Percentiles rank a stretch among this genome's conserved stretches.
phyloP scores from a whole-genome alignment of 164 flowering plant genomes.

The Malania oleifera region DNA sequence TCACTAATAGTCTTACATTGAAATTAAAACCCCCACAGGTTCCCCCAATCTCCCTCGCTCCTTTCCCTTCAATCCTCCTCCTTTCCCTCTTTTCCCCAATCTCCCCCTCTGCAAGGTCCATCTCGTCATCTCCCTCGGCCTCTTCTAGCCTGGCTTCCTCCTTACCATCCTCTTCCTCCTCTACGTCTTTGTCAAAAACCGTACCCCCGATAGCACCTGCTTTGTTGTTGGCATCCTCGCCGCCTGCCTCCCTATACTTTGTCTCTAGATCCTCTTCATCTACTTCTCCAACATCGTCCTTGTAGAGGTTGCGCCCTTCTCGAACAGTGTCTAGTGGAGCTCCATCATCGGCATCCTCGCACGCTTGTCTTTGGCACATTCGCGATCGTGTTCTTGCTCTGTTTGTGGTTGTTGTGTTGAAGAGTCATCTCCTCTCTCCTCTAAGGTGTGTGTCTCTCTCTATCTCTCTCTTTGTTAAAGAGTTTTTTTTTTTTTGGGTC shows the following conservation, averaged over 20 bases:
- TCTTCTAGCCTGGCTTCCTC: conserved; percentile 60
- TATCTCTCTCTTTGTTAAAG: neutral
- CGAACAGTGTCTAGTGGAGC: conserved; percentile 18
- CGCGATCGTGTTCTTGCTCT: conserved; percentile 26
- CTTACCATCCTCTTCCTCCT: conserved; percentile 54
- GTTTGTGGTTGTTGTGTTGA: conserved; percentile 43
- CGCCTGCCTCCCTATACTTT: conserved; percentile 32
- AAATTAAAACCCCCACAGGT: too few species aligned
- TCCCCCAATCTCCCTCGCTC: conserved; percentile 27
- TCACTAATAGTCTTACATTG: too few species aligned
- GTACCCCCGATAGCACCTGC: conserved; percentile 11
- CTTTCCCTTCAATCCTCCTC: conserved; percentile 28
- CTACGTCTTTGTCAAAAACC: conserved; percentile 37
- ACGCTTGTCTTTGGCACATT: conserved; percentile 38
- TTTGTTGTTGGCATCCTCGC: conserved; percentile 14
- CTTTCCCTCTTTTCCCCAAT: conserved; percentile 35
- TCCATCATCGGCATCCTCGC: conserved; percentile 42
- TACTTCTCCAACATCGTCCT: conserved; percentile 11
- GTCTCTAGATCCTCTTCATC: conserved; percentile 30
- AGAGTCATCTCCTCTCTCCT: conserved; percentile 23
- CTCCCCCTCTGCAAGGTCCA: conserved; percentile 44
- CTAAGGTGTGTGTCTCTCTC: too few species aligned
- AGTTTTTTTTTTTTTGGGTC: too few species aligned
- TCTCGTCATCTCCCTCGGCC: conserved; percentile 50
- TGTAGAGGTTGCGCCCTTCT: conserved; percentile 7